Conservation (phyloP, 2,329 filamentous ascomycete genomes). For the Alternaria longipes region DNA sequence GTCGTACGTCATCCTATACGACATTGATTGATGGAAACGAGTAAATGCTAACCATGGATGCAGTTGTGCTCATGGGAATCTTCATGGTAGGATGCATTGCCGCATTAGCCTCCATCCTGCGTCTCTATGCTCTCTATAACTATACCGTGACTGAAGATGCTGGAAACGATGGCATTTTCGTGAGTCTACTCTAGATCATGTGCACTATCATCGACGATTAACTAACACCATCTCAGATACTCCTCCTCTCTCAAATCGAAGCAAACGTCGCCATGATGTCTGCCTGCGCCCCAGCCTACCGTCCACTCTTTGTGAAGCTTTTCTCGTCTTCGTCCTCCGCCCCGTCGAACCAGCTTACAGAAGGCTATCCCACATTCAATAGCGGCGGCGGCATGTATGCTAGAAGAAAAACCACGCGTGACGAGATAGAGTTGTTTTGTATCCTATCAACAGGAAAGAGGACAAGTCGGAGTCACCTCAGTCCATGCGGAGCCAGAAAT, state of each 20-base stretch:
- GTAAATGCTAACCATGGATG: not conserved
- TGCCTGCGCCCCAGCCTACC: too few relatives aligned
- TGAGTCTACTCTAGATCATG: not conserved
- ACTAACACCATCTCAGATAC: too few relatives aligned
- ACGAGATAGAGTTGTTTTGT: not conserved
- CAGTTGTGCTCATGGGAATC: not conserved
- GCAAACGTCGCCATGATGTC: too few relatives aligned
- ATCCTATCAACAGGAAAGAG: not conserved
- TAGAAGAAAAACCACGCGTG: not conserved
- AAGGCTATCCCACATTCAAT: not conserved
- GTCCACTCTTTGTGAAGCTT: too few relatives aligned
- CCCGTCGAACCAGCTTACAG: too few relatives aligned
- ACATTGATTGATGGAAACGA: not conserved
- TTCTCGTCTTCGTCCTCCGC: too few relatives aligned
- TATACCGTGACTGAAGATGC: not conserved
- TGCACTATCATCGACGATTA: accelerated
- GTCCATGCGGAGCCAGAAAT: not conserved
- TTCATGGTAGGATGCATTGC: not conserved
- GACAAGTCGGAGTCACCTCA: not conserved
- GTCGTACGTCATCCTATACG: not conserved
- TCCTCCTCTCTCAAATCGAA: too few relatives aligned
- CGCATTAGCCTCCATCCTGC: not conserved
- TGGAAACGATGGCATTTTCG: not conserved
- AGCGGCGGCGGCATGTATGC: not conserved
- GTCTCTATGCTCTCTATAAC: not conserved